phyloP scores from a whole-genome alignment of 225 moss, liverwort and hornwort species.

The Straminergon stramineum region DNA sequence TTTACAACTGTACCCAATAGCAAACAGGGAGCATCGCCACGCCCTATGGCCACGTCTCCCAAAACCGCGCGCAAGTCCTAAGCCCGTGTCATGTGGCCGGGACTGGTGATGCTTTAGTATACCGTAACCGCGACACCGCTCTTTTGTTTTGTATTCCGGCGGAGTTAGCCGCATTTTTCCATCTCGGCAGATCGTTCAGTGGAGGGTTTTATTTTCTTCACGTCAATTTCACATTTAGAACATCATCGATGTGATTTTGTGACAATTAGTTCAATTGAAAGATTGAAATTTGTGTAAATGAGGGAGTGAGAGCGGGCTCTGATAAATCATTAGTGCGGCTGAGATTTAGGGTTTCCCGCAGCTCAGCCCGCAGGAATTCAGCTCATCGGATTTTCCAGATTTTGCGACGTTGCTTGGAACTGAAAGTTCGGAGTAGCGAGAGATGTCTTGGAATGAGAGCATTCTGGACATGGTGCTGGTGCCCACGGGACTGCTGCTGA shows the following conservation, averaged over 20 bases:
- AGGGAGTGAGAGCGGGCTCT: neutral
- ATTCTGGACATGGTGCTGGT: constrained; percentile 61
- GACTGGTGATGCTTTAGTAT: neutral
- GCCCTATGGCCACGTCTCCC: neutral
- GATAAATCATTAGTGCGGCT: too few relatives aligned
- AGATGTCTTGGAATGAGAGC: constrained; percentile 49
- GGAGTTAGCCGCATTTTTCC: neutral
- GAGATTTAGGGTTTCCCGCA: neutral
- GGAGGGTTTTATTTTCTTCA: neutral
- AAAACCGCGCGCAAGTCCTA: neutral
- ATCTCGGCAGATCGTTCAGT: neutral
- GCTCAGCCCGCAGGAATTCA: neutral
- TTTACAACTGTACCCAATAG: neutral
- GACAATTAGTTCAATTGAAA: neutral
- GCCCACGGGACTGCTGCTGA: constrained; percentile 35
- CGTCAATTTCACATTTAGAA: neutral
- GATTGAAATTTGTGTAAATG: neutral
- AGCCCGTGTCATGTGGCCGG: neutral
- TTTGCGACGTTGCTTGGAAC: neutral
- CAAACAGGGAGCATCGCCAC: too few relatives aligned
- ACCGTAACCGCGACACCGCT: neutral
- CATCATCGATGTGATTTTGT: neutral
- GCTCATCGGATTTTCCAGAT: neutral
- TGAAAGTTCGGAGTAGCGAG: neutral
- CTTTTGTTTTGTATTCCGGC: neutral